A percentile compares a stretch with the other conserved stretches of the same genome.
phyloP scores from a whole-genome alignment of 768 basidiomycete species.

The Infundibulicybe gibba region DNA sequence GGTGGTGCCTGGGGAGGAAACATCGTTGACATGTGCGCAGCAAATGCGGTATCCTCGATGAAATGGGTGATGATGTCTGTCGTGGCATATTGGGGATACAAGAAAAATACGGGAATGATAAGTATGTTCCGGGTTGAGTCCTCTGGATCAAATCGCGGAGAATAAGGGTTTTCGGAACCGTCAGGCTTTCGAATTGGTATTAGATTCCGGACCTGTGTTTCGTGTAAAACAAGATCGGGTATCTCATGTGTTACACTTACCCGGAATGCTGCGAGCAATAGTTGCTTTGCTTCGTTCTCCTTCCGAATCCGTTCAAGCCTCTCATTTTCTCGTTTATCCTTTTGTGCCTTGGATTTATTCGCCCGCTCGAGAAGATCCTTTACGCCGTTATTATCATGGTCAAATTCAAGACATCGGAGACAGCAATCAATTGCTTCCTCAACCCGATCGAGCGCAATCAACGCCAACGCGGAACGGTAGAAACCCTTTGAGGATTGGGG shows the following conservation, averaged over 20 bases:
- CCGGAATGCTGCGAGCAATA: conserved; percentile 57
- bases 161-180: conserved; percentile 51
- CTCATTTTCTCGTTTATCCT: conserved; percentile 49
- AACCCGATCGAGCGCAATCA: conserved; percentile 67
- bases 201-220: conserved; percentile 68
- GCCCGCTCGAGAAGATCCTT: conserved; percentile 44
- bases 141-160: conserved; percentile 64
- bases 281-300: conserved; percentile 48
- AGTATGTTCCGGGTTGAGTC: conserved; percentile 58
- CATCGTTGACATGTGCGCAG: conserved; percentile 73
- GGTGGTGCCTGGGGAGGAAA: conserved; percentile 68
- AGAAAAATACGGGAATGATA: conserved; percentile 85
- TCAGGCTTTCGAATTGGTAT: conserved; percentile 51
- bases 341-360: conserved; percentile 40
- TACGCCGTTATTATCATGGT: conserved; percentile 54
- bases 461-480: conserved; percentile 79
- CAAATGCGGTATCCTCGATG: conserved; percentile 80
- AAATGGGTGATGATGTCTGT: conserved; percentile 89
- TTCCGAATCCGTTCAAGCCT: conserved; percentile 43
- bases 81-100: conserved; percentile 87
- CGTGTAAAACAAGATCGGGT: conserved; percentile 4
- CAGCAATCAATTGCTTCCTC: conserved; percentile 88
- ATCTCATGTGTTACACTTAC: conserved; percentile 36
- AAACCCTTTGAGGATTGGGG: conserved; percentile 74
- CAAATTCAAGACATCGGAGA: conserved; percentile 58